Evolutionary conservation across 164 flowering plant genomes (phyloP).

Genomic region (Magnolia sinica): DNA sequence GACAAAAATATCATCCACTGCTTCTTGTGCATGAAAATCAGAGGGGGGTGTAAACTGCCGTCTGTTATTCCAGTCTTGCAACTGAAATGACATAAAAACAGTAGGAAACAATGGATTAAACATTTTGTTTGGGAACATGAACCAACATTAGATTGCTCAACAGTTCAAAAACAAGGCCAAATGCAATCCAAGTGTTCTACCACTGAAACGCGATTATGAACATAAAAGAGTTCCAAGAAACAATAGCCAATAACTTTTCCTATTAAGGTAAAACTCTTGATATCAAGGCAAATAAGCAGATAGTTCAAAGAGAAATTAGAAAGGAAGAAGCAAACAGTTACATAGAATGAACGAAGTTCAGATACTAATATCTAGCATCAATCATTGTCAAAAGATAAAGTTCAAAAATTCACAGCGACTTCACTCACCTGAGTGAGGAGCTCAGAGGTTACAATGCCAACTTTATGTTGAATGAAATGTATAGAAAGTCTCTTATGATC

Average conservation of each 20-base stretch:
- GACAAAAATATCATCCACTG: slow-evolving; percentile 72
- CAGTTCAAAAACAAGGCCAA: neutral
- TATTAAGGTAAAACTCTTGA: neutral
- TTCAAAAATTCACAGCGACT: too few relatives aligned
- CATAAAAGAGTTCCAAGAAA: neutral
- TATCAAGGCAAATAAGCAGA: neutral
- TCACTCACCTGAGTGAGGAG: slow-evolving; percentile 79
- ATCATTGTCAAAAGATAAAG: neutral
- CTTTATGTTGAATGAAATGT: slow-evolving; percentile 65
- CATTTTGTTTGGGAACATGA: neutral
- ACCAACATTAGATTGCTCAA: neutral
- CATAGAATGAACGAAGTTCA: neutral
- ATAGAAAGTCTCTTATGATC: slow-evolving; percentile 39
- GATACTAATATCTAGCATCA: neutral
- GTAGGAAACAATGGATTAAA: neutral
- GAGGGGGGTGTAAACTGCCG: slow-evolving; percentile 68
- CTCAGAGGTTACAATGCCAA: slow-evolving; percentile 62
- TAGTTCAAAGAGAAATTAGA: neutral
- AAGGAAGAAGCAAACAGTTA: too few relatives aligned
- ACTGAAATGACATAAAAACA: slow-evolving; percentile 32
- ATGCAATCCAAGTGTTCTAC: neutral
- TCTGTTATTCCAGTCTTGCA: slow-evolving; percentile 98
- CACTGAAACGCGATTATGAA: neutral
- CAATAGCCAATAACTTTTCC: neutral
- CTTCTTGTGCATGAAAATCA: slow-evolving; percentile 90